phyloP scores from a whole-genome alignment of 345 rosid species.

The Erucastrum elatum region DNA sequence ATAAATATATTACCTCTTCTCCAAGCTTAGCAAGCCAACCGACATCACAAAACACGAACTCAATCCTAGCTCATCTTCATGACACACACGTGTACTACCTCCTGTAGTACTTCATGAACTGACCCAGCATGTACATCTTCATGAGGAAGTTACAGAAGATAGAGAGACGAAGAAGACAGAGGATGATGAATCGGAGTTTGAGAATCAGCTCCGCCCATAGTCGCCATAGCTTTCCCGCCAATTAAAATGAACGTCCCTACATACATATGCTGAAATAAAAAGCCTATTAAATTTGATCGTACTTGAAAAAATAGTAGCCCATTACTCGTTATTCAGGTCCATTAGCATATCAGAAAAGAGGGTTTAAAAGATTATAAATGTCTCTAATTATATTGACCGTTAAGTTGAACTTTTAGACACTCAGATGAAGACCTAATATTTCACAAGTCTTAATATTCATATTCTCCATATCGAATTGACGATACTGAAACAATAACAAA shows the following conservation, averaged over 20 bases:
- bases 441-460: neutral
- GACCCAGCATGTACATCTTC: too few species aligned
- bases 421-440: neutral
- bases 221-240: slow-evolving; percentile 19
- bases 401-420: neutral
- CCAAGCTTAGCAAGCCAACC: too few species aligned
- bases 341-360: neutral
- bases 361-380: too few species aligned
- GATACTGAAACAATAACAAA: neutral
- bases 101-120: too few species aligned
- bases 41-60: too few species aligned
- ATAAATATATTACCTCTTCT: too few species aligned
- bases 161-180: neutral
- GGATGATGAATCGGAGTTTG: neutral
- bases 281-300: neutral
- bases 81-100: too few species aligned
- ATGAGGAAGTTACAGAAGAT: neutral
- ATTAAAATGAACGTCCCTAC: neutral
- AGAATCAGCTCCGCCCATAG: neutral
- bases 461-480: neutral
- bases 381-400: too few species aligned
- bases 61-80: too few species aligned
- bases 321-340: slow-evolving; percentile 2
- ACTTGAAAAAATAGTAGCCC: neutral
- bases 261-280: neutral